A percentile compares a stretch with the other conserved stretches of the same genome.
Conservation (phyloP, 371 early-diverging fungal species). For the Basidiobolus meristosporus region DNA sequence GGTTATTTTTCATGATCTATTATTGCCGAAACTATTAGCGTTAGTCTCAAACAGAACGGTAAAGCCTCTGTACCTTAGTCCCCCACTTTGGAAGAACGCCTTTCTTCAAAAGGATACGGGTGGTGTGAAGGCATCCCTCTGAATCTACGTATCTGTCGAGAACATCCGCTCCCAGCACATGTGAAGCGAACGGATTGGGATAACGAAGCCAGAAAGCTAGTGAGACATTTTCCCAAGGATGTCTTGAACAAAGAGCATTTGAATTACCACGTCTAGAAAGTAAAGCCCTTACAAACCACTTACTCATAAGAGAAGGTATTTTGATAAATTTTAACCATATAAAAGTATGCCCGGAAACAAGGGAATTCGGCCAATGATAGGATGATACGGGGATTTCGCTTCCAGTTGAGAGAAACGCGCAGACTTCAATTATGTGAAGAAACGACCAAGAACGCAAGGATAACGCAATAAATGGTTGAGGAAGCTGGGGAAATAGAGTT, state of each 20-base stretch:
- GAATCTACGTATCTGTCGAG: constrained; percentile 66
- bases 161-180: constrained; percentile 83
- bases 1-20: constrained; percentile 46
- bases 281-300: constrained; percentile 5
- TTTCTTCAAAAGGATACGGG: constrained; percentile 73
- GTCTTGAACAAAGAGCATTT: constrained; percentile 20
- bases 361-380: too few relatives aligned
- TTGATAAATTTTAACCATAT: constrained; percentile 62
- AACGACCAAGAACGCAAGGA: too few relatives aligned
- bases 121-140: constrained; percentile 62
- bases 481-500: too few relatives aligned
- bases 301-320: constrained; percentile 56
- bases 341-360: too few relatives aligned
- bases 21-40: not conserved
- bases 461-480: too few relatives aligned
- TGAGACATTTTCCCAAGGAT: constrained; percentile 71
- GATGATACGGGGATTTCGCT: too few relatives aligned
- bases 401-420: too few relatives aligned
- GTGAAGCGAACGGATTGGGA: constrained; percentile 91
- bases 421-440: too few relatives aligned
- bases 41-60: too few relatives aligned
- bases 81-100: constrained; percentile 83
- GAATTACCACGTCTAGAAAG: not conserved
- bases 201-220: constrained; percentile 82
- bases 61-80: constrained; percentile 21